phyloP scores from a whole-genome alignment of 2,329 filamentous ascomycete species.

The Didymella exigua region DNA sequence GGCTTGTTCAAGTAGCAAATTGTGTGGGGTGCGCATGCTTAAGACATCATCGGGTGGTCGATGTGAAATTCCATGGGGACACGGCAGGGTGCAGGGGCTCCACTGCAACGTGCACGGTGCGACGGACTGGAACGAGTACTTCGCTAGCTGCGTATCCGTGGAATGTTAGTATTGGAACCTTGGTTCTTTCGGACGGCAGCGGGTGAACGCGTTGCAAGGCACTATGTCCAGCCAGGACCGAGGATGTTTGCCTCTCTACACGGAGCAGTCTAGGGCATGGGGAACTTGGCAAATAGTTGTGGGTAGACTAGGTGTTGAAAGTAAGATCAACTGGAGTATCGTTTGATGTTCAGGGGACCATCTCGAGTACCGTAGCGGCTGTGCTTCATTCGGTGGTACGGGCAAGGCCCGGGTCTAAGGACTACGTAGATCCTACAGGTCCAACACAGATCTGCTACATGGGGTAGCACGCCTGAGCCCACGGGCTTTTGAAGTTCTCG shows the following conservation, averaged over 20 bases:
- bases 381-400: neutral
- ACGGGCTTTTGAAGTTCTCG: neutral
- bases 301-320: neutral
- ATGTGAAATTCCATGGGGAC: constrained; percentile 10
- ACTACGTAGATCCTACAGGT: neutral
- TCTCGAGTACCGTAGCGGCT: neutral
- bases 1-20: constrained; percentile 1
- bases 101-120: constrained; percentile 17
- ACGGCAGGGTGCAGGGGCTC: constrained; percentile 13
- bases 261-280: neutral
- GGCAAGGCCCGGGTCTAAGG: constrained; percentile 1
- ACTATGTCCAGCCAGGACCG: neutral
- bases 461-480: neutral
- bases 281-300: constrained; percentile 5
- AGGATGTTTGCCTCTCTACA: neutral
- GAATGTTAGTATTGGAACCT: neutral
- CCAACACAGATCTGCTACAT: constrained; percentile 11
- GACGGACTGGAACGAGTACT: constrained; percentile 9
- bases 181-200: neutral
- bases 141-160: constrained; percentile 1
- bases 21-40: constrained; percentile 7
- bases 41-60: constrained; percentile 6
- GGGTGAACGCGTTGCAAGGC: neutral
- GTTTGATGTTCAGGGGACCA: constrained; percentile 8
- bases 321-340: neutral